A percentile compares a stretch with the other conserved stretches of the same genome.
These are phyloP conservation scores for Aspergillus udagawae DNA, from an alignment of 2,329 filamentous ascomycete species.

Conservation along the genomic window DNA sequence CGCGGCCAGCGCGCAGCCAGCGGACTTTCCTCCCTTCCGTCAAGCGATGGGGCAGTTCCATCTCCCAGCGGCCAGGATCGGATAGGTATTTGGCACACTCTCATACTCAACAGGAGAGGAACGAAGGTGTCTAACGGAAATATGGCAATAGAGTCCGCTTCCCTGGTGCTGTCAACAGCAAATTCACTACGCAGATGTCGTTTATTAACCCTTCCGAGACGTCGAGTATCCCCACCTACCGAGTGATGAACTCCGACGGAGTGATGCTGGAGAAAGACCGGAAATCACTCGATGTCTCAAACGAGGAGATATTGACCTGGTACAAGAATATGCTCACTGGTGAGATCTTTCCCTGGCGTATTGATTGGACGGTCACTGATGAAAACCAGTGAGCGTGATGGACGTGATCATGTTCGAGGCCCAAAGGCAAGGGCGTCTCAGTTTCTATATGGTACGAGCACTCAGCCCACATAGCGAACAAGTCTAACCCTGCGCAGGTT, in stretches of 20 bases:
- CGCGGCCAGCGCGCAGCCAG: conserved; percentile 1
- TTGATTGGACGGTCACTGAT: conserved; percentile 9
- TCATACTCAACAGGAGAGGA: background rate
- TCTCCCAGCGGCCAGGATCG: conserved; percentile 56
- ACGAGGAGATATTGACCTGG: conserved; percentile 57
- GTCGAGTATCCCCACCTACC: conserved; percentile 81
- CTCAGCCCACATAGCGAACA: background rate
- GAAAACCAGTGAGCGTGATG: conserved; percentile 69
- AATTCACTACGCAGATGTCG: conserved; percentile 75
- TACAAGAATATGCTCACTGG: conserved; percentile 63
- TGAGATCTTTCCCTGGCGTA: conserved; percentile 21
- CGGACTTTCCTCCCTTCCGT: conserved; percentile 6
- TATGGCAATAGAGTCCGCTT: conserved; percentile 57
- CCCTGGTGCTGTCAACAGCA: conserved; percentile 90
- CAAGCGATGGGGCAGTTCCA: conserved; percentile 48
- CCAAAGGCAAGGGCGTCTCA: conserved; percentile 86
- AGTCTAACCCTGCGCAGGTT: conserved; percentile 39
- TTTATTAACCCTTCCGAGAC: conserved; percentile 72
- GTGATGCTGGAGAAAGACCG: conserved; percentile 71
- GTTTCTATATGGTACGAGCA: conserved; percentile 83
- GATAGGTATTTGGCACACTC: conserved; percentile 48
- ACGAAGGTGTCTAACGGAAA: conserved; percentile 8
- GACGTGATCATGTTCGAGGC: conserved; percentile 98
- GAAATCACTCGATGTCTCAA: conserved; percentile 60
- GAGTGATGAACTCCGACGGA: conserved; percentile 86